These are phyloP conservation scores for Sclerotiophoma versabilis DNA, from an alignment of 2,329 filamentous ascomycete genomes.

Conservation along the genomic window DNA sequence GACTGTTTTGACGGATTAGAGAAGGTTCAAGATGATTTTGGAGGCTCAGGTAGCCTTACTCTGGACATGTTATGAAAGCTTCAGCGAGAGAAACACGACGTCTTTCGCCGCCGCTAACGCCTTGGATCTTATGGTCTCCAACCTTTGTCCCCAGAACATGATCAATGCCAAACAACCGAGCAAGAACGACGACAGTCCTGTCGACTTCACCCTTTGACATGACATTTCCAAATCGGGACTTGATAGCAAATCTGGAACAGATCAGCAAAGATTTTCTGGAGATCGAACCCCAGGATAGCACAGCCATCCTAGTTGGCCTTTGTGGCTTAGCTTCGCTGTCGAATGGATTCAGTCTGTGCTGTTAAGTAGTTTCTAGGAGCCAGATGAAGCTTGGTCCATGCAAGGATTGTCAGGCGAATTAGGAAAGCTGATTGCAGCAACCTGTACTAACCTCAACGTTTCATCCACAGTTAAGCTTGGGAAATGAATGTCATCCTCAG, in stretches of 20 bases:
- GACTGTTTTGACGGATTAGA: constrained; percentile 50
- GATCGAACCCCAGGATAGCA: neutral
- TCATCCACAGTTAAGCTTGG: constrained; percentile 10
- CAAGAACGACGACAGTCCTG: constrained; percentile 1
- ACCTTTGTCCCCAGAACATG: constrained; percentile 71
- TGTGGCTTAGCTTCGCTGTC: neutral
- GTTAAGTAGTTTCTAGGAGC: neutral
- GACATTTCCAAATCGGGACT: constrained; percentile 8
- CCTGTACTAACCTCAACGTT: constrained; percentile 3
- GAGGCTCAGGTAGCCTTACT: neutral
- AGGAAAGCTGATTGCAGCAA: neutral
- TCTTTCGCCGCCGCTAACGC: constrained; percentile 72
- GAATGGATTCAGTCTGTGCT: neutral
- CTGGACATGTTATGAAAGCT: constrained; percentile 59
- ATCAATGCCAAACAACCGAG: constrained; percentile 27
- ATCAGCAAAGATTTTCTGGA: neutral
- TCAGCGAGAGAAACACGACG: constrained; percentile 75
- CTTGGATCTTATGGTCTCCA: constrained; percentile 69
- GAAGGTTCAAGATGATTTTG: neutral
- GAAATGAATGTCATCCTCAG: constrained; percentile 10
- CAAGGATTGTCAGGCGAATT: neutral
- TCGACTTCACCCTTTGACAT: constrained; percentile 1
- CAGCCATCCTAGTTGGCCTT: neutral
- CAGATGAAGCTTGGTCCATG: neutral
- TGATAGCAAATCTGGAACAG: constrained; percentile 1